Conservation (phyloP, 2,329 filamentous ascomycete species). For the Ophiosphaerella korrae region DNA sequence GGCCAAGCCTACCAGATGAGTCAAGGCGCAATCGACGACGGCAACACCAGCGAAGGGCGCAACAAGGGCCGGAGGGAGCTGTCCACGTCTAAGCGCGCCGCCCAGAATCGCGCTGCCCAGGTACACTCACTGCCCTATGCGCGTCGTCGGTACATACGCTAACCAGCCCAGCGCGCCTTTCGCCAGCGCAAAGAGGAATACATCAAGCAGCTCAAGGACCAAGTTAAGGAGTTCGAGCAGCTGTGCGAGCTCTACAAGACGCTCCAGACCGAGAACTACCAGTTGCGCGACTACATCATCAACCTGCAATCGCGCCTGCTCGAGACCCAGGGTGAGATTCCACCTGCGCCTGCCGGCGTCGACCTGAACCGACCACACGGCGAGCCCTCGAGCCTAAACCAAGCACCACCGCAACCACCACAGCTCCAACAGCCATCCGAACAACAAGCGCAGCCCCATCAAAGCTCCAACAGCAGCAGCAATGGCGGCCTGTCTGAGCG, state of each 20-base stretch:
- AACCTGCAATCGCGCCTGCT: slow-evolving; percentile 85
- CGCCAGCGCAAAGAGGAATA: slow-evolving; percentile 97
- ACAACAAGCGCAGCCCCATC: slow-evolving; percentile 28
- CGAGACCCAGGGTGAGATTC: slow-evolving; percentile 81
- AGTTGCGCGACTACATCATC: slow-evolving; percentile 89
- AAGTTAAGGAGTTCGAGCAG: slow-evolving; percentile 79
- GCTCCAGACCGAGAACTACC: slow-evolving; percentile 88
- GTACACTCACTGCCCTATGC: slow-evolving; percentile 55
- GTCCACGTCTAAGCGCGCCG: slow-evolving; percentile 93
- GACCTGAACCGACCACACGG: slow-evolving; percentile 65
- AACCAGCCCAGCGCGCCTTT: slow-evolving; percentile 76
- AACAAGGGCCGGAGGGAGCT: slow-evolving; percentile 81
- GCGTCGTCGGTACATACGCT: slow-evolving; percentile 16
- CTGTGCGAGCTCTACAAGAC: slow-evolving; percentile 79
- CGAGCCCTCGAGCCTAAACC: slow-evolving; percentile 33
- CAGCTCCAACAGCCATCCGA: slow-evolving; percentile 28
- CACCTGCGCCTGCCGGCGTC: slow-evolving; percentile 80
- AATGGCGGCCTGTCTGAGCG: slow-evolving; percentile 44
- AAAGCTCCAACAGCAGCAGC: slow-evolving; percentile 29
- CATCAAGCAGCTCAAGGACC: slow-evolving; percentile 95
- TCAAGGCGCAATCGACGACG: slow-evolving; percentile 53
- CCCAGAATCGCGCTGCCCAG: slow-evolving; percentile 95
- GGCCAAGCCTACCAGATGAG: slow-evolving; percentile 57
- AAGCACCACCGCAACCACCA: slow-evolving; percentile 15
- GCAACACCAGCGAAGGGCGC: slow-evolving; percentile 51